Base-by-base conservation (phyloP, 2,329 filamentous ascomycete species). In the Fusarium graminum region DNA sequence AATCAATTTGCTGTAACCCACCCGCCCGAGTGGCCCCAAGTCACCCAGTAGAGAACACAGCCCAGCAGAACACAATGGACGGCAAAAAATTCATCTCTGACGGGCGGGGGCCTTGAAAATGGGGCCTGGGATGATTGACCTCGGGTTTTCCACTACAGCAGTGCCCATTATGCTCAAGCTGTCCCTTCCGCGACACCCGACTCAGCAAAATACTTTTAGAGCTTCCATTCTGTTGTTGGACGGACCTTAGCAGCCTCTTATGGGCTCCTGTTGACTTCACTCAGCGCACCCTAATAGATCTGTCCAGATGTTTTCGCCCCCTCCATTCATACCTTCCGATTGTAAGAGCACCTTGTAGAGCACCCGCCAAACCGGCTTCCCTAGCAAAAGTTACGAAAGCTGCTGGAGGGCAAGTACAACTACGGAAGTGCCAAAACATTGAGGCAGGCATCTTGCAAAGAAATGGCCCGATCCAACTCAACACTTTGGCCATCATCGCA, bases 41-140 rank as follows among this genome's bases (percentile, higher is more conserved):
- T 46, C 40, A 30, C 40, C 40, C 42, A 17, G 32, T 34, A 34
- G n/a, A 34, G 32, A 34, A 49, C 56, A 56, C 50, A 29, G 32
- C 47, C 45, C 52, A 67, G 41, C 43, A 58, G 32, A 61, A 12
- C 49, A 63, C 41, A 63, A 53, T 45, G 26, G 34, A 49, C 22
- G 32, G 49, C 41, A 29, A 68, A 67, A 68, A 45, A 58, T 62
- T 65, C 52, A 65, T 47, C 52, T 44, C 47, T 47, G 17, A 41
- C 28, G 63, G 65, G 54, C 52, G 65, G 65, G 65, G 64, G 41
- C 52, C 44, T 67, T 63, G 57, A 53, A 65, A 66, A 66, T 40
- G 63, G 61, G 65, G 61, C 61, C 58, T 68, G 28, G 8, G 34
- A 36, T 36, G 51, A 44, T 38, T 47, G 25, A n/a, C 49, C 19